phyloP scores from a whole-genome alignment of 129 eudicot species.

The Artemisia annua region DNA sequence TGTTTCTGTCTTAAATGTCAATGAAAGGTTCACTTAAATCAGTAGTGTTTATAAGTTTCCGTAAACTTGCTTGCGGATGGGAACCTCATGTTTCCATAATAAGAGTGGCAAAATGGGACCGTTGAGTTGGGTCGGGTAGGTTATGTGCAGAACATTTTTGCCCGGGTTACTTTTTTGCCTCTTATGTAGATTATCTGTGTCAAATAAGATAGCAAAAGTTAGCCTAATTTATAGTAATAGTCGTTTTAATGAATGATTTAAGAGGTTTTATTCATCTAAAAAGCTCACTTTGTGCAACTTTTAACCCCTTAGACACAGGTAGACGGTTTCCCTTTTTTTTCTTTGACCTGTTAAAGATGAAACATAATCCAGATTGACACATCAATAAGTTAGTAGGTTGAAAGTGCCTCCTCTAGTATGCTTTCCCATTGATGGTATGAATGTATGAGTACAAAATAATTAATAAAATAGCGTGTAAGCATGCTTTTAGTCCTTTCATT shows the following conservation, averaged over 20 bases:
- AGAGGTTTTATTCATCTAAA: background rate
- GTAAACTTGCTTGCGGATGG: background rate
- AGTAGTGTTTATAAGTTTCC: too few species aligned
- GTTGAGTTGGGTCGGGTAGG: background rate
- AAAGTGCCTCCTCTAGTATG: background rate
- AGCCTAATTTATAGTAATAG: background rate
- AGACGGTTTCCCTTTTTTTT: too few species aligned
- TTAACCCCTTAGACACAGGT: too few species aligned
- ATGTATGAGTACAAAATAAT: background rate
- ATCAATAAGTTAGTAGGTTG: background rate
- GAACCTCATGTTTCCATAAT: background rate
- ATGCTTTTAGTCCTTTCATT: background rate
- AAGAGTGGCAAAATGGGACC: background rate
- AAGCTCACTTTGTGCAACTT: background rate
- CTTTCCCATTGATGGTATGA: background rate
- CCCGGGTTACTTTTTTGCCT: background rate
- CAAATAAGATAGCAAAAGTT: background rate
- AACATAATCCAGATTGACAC: background rate
- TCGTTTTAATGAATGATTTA: background rate
- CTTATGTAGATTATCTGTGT: background rate
- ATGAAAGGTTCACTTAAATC: background rate
- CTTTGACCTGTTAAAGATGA: background rate
- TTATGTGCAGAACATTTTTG: background rate
- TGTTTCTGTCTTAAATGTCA: background rate
- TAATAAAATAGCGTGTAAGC: background rate